Evolutionary conservation across 495 filamentous ascomycete species (phyloP), one percentile per base, ranked within the genome.

Genomic region (Hypoxylon trugodes): DNA sequence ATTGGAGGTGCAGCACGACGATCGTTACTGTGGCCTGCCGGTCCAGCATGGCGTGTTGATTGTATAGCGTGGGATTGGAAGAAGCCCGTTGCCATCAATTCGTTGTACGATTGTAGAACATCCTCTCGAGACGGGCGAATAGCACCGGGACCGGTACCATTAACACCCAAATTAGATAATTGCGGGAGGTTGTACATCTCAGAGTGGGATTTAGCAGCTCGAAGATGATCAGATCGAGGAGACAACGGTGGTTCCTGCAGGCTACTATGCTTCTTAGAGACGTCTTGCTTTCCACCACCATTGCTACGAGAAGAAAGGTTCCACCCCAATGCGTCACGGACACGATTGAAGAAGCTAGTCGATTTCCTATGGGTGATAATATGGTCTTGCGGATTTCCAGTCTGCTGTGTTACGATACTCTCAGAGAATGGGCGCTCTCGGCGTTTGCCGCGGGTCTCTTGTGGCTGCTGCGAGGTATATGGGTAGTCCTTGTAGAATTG

Each of bases 61-160:
- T 79, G 73, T 55, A 81, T 82, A 19, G 77, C 79, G 52, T 82
- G 79, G 16, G 73, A 59, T 26, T 74, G 73, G 50, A 82, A 82
- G 71, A 82, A 82, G 38, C 80, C 80, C 8, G 73, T 74, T 1
- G 74, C 73, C 51, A 81, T 61, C 13, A 82, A 60, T 42, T 75
- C 68, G 55, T 77, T 73, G 55, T 82, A 82, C 30, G 70, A 80
- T 50, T 75, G 71, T 61, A 79, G 36, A 28, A 81, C 74, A 28
- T 82, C 79, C 35, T 82, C 80, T 3, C 74, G 65, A 2, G 73
- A 72, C 15, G 79, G 79, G 35, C 79, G 77, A 26, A 59, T 64
- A 3, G 37, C 47, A 41, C 22, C 65, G n/a, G n/a, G n/a, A n/a
- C n/a, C n/a, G n/a, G n/a, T n/a, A n/a, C n/a, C n/a, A n/a, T n/a